phyloP scores from a whole-genome alignment of 768 basidiomycete genomes.

The Cystobasidium tubakii region DNA sequence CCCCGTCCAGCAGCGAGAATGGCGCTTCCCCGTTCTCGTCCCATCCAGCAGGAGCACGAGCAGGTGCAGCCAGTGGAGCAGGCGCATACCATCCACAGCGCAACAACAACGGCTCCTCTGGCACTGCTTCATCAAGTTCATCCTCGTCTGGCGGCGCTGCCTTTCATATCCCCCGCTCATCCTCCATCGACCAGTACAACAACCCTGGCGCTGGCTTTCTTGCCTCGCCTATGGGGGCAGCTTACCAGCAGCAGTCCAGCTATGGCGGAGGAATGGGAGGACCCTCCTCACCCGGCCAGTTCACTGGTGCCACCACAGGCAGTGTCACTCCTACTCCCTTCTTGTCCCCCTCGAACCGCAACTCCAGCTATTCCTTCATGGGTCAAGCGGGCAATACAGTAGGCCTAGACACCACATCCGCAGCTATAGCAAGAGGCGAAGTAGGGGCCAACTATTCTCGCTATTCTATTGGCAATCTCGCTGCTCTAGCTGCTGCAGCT shows the following conservation, averaged over 20 bases:
- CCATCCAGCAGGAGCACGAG: background rate
- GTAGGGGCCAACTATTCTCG: conserved; percentile 32
- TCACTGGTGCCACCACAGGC: background rate
- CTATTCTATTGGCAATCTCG: conserved; percentile 29
- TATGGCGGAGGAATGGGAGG: too few relatives aligned
- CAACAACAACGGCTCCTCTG: background rate
- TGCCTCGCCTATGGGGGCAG: too few relatives aligned
- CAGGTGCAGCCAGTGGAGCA: background rate
- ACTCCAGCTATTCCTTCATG: conserved; percentile 32
- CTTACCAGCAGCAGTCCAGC: too few relatives aligned
- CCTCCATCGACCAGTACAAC: conserved; percentile 1
- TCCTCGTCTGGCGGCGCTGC: background rate
- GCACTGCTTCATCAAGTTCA: background rate
- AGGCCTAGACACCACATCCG: conserved; percentile 28
- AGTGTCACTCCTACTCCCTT: background rate
- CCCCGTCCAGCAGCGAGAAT: conserved; percentile 3
- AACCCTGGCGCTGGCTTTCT: too few relatives aligned
- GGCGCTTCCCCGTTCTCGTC: background rate
- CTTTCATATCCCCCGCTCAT: background rate
- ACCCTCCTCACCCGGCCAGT: background rate
- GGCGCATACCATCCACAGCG: background rate
- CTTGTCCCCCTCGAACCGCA: conserved; percentile 20
- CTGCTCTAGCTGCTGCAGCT: conserved; percentile 19
- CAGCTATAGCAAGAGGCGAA: conserved; percentile 31
- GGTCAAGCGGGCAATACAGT: conserved; percentile 17